Evolutionary conservation across 768 basidiomycete genomes (phyloP).

Genomic region (Mrakia hoshinonis): DNA sequence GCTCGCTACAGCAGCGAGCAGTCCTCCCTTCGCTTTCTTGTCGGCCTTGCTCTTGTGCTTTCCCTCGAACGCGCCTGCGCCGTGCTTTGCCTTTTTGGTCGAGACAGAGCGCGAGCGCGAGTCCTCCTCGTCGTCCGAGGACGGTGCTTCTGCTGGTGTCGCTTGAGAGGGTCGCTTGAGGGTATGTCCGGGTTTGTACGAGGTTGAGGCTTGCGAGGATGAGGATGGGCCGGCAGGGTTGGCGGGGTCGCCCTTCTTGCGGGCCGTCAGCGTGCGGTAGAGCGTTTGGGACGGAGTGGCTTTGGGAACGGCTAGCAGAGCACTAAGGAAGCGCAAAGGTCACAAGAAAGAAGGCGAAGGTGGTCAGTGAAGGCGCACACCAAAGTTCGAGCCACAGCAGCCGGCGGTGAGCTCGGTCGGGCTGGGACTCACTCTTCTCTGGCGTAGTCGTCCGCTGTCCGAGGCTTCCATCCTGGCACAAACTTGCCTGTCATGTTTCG

Average conservation of each 20-base stretch:
- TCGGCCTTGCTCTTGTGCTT: conserved; percentile 3
- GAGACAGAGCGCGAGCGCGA: neutral
- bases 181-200: neutral
- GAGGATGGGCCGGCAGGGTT: neutral
- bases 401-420: neutral
- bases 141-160: neutral
- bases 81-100: conserved; percentile 7
- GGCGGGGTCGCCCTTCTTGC: neutral
- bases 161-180: neutral
- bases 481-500: conserved; percentile 15
- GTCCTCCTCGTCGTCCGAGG: conserved; percentile 13
- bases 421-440: conserved; percentile 12
- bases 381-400: neutral
- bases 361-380: neutral
- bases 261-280: conserved; percentile 19
- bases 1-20: neutral
- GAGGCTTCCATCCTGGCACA: conserved; percentile 21
- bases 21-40: neutral
- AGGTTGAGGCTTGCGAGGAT: neutral
- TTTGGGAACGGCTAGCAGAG: neutral
- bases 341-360: neutral
- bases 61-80: conserved; percentile 9
- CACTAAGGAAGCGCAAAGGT: neutral
- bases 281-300: conserved; percentile 8
- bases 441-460: conserved; percentile 1